A percentile compares a stretch with the other conserved stretches of the same genome.
phyloP scores from a whole-genome alignment of 768 basidiomycete species.

The Suillus alpinus region DNA sequence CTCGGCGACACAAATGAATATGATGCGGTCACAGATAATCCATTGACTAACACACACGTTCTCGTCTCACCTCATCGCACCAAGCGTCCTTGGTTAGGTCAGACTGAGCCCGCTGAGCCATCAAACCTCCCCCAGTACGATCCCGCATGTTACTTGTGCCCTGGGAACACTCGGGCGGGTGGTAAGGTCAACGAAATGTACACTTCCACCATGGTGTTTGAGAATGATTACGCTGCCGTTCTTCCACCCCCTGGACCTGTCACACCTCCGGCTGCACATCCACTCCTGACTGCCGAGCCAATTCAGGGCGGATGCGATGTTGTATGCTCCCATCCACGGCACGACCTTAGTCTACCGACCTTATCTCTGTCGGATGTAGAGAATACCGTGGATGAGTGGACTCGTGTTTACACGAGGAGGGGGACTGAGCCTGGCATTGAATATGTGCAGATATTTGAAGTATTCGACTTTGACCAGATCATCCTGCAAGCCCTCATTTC shows the following conservation, averaged over 20 bases:
- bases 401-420: conserved; percentile 54
- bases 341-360: conserved; percentile 80
- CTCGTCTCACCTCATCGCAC: conserved; percentile 89
- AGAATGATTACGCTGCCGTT: conserved; percentile 83
- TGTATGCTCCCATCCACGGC: conserved; percentile 80
- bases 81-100: conserved; percentile 89
- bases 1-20: conserved; percentile 3
- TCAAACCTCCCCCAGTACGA: conserved; percentile 61
- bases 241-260: conserved; percentile 59
- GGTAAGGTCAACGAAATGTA: conserved; percentile 69
- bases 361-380: conserved; percentile 57
- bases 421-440: conserved; percentile 64
- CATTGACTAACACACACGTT: conserved; percentile 71
- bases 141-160: conserved; percentile 81
- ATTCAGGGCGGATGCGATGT: conserved; percentile 87
- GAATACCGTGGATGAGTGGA: conserved; percentile 72
- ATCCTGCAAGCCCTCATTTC: conserved; percentile 7
- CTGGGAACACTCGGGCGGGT: conserved; percentile 75
- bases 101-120: conserved; percentile 65
- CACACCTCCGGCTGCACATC: conserved; percentile 52
- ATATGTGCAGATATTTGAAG: conserved; percentile 92
- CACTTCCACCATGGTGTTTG: conserved; percentile 64
- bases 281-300: conserved; percentile 61
- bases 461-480: conserved; percentile 28
- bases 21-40: conserved; percentile 56